phyloP scores from a whole-genome alignment of 1,284 basidiomycete genomes.

The Moniliophthora roreri region DNA sequence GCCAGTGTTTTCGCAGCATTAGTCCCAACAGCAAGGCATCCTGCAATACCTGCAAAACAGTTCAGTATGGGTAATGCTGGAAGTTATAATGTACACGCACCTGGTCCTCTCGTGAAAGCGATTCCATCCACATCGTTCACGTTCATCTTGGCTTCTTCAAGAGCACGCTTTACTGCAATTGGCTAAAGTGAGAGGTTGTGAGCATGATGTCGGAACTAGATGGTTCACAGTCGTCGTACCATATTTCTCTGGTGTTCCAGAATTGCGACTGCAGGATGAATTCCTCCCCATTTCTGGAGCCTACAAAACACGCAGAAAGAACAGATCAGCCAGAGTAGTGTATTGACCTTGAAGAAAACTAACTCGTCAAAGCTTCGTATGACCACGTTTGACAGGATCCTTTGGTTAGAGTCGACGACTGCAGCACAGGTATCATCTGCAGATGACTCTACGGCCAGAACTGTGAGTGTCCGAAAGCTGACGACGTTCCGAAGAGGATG shows the following conservation, averaged over 20 bases:
- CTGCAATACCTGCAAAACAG: constrained; percentile 61
- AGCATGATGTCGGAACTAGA: no score
- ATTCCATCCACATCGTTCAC: constrained; percentile 78
- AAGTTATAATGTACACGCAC: constrained; percentile 37
- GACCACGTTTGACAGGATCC: constrained; percentile 81
- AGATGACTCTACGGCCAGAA: constrained; percentile 82
- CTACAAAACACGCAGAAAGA: constrained; percentile 42
- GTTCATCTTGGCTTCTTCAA: constrained; percentile 60
- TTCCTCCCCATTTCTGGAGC: constrained; percentile 75
- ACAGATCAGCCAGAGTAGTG: constrained; percentile 1
- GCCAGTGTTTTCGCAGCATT: constrained; percentile 83
- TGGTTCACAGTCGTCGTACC: no score
- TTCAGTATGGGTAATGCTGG: not conserved
- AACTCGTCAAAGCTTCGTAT: constrained; percentile 64
- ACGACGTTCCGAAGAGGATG: no score
- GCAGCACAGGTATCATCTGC: constrained; percentile 92
- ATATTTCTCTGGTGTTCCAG: constrained; percentile 76
- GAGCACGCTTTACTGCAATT: constrained; percentile 64
- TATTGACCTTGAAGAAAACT: constrained; percentile 1
- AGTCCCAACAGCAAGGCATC: constrained; percentile 76
- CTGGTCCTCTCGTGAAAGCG: constrained; percentile 91
- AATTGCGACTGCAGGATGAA: constrained; percentile 80
- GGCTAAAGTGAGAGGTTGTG: constrained; percentile 50
- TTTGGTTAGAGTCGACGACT: constrained; percentile 66
- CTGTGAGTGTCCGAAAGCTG: constrained; percentile 43